Evolutionary conservation across 257 asterid species (phyloP), one percentile per base, ranked within the genome.

Genomic region (Solanum sitiens): DNA sequence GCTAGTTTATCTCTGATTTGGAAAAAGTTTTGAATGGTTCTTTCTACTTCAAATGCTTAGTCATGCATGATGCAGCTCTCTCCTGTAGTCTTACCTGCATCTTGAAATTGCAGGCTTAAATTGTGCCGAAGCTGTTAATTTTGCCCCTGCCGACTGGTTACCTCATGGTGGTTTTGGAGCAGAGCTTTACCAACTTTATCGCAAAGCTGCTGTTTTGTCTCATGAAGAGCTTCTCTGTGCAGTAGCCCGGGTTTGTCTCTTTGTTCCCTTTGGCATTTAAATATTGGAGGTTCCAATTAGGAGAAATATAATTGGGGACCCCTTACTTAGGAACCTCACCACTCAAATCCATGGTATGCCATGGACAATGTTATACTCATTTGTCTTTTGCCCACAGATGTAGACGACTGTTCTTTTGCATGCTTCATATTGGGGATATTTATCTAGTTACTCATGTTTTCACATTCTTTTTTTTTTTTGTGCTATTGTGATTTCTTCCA

Each of bases 61-160:
- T 79, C 63, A 79, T 84, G 87, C 39, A 86, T 42, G n/a, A 59
- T 71, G 15, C 45, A 53, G 37, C 83, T 33, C 88, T 35, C 68
- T 33, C 45, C 33, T 72, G 85, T n/a, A 86, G 63, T n/a, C 89
- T 86, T 67, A 87, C 74, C 79, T 71, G 79, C 79, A 89, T 86
- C 89, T 89, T 89, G 88, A 83, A 86, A 75, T 89, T 86, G 76
- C 92, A 96, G 99, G 99, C 84, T 91, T 96, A 90, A 96, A 96
- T 88, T 96, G 99, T 92, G 99, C 99, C 8, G 99, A 96, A 94
- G 99, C 99, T 80, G 99, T 96, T 89, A 96, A 96, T 91, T 96
- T 96, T 89, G 99, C 99, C 70, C 98, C 99, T 91, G 98, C 98
- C 87, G 99, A 96, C 91, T 96, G 99, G 99, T 92, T 95, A 83